Evolutionary conservation across 768 basidiomycete genomes (phyloP).

Genomic region (Lactarius tabidus): DNA sequence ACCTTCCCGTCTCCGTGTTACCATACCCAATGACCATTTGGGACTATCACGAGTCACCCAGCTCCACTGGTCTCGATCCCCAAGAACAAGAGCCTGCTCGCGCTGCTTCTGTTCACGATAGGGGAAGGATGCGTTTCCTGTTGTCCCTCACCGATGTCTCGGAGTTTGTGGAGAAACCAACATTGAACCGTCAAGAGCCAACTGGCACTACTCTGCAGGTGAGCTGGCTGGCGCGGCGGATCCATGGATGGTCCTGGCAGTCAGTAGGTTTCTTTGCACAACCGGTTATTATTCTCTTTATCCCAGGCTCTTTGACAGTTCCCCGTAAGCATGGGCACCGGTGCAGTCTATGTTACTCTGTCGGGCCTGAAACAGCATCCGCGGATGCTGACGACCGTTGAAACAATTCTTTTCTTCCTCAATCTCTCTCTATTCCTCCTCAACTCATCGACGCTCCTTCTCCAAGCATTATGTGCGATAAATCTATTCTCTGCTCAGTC

Average conservation of each 20-base stretch:
- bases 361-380: constrained; percentile 39
- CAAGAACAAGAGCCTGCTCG: not conserved
- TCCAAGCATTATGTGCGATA: constrained; percentile 41
- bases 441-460: constrained; percentile 39
- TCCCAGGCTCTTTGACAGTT: constrained; percentile 34
- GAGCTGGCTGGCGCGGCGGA: constrained; percentile 39
- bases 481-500: not conserved
- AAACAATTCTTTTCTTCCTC: constrained; percentile 45
- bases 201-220: constrained; percentile 14
- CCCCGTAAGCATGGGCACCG: constrained; percentile 48
- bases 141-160: not conserved
- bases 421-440: constrained; percentile 43
- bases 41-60: not conserved
- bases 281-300: not conserved
- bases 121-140: not conserved
- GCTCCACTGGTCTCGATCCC: not conserved
- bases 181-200: not conserved
- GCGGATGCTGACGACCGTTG: constrained; percentile 33
- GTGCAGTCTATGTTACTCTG: constrained; percentile 47
- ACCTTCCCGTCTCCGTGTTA: too few species aligned
- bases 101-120: not conserved
- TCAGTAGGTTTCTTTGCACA: constrained; percentile 35
- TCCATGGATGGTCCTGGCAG: constrained; percentile 51
- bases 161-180: not conserved
- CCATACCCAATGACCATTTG: not conserved